Percentiles rank a stretch among this genome's conserved stretches.
phyloP scores from a whole-genome alignment of 371 early-diverging fungal genomes.

The Saksenaea vasiformis region DNA sequence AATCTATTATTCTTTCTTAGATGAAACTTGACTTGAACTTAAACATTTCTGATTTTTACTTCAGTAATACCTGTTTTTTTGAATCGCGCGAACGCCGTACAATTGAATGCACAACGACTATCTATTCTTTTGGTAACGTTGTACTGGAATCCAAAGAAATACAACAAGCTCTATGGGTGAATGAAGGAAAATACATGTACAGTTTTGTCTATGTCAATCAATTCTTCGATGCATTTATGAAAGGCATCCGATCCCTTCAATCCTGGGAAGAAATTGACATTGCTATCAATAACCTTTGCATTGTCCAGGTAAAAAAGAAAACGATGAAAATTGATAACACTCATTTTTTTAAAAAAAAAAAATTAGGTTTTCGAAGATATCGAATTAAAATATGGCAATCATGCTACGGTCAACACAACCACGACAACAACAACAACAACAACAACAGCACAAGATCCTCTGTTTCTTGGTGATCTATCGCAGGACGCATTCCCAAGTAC shows the following conservation, averaged over 20 bases:
- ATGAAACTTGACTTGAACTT: constrained; percentile 49
- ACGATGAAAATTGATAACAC: background rate
- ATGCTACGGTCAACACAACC: constrained; percentile 11
- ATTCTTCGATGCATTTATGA: constrained; percentile 61
- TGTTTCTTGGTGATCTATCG: background rate
- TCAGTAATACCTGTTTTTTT: constrained; percentile 53
- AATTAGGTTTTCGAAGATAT: constrained; percentile 54
- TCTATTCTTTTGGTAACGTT: constrained; percentile 66
- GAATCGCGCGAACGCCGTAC: constrained; percentile 52
- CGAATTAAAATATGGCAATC: constrained; percentile 30
- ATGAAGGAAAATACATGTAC: constrained; percentile 47
- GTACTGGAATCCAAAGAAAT: constrained; percentile 63
- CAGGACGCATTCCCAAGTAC: background rate
- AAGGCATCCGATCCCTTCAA: constrained; percentile 48
- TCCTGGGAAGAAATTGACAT: constrained; percentile 57
- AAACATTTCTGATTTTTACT: constrained; percentile 42
- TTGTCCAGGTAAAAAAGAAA: constrained; percentile 44
- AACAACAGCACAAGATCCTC: background rate
- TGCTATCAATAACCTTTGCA: constrained; percentile 53
- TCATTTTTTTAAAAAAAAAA: no score
- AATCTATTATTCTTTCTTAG: background rate
- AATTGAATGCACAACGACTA: constrained; percentile 62
- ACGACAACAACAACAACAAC: background rate
- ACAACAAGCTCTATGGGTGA: constrained; percentile 50
- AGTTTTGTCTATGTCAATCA: constrained; percentile 63